Conservation (phyloP, 106 monocot species). For the Dioscorea dumetorum region DNA sequence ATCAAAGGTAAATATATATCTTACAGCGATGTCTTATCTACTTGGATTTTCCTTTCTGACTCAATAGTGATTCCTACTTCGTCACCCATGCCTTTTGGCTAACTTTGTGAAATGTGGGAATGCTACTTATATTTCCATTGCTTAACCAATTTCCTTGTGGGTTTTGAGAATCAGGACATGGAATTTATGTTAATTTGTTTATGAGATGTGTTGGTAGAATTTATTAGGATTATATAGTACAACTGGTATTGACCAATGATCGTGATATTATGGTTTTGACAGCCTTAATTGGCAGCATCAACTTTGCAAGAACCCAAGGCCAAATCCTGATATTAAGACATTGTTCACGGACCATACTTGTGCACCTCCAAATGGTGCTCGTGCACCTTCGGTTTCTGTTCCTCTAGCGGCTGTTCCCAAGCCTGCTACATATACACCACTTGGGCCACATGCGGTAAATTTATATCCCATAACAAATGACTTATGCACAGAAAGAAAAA, state of each 20-base stretch:
- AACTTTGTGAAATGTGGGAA: too few species aligned
- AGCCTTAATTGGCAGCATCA: constrained; percentile 70
- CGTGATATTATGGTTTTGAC: constrained; percentile 1
- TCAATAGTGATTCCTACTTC: too few species aligned
- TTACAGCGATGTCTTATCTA: too few species aligned
- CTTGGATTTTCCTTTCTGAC: too few species aligned
- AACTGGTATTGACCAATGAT: not conserved
- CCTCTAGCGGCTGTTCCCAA: constrained; percentile 58
- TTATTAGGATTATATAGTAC: not conserved
- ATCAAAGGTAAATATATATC: constrained; percentile 40
- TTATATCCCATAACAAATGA: not conserved
- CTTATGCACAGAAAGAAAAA: not conserved
- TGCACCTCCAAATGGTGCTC: constrained; percentile 52
- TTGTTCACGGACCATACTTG: constrained; percentile 67
- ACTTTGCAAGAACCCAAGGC: constrained; percentile 59
- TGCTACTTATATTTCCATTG: too few species aligned
- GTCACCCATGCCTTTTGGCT: too few species aligned
- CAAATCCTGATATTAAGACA: constrained; percentile 63
- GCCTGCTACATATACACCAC: constrained; percentile 39
- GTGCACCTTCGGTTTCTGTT: constrained; percentile 44
- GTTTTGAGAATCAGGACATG: too few species aligned
- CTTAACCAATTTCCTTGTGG: too few species aligned
- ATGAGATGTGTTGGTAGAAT: too few species aligned
- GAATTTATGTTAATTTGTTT: too few species aligned
- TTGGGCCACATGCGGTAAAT: constrained; percentile 60